Evolutionary conservation across 495 filamentous ascomycete species (phyloP).

Genomic region (Aspergillus cristatus): DNA sequence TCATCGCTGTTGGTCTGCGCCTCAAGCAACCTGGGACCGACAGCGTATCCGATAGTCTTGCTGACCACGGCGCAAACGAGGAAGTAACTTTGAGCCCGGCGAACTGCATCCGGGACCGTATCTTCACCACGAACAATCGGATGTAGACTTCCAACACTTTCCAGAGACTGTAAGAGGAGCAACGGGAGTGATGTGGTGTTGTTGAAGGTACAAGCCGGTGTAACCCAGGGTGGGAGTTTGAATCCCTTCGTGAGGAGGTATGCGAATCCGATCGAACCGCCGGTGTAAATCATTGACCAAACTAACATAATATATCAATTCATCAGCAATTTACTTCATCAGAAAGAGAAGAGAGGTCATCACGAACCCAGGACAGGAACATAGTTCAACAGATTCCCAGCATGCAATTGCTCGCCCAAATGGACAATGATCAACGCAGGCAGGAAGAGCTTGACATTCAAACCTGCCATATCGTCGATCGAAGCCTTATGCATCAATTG

Average conservation of each 20-base stretch:
- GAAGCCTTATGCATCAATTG: slow-evolving; percentile 44
- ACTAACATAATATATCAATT: slow-evolving; percentile 20
- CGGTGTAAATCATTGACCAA: slow-evolving; percentile 50
- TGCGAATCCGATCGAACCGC: slow-evolving; percentile 46
- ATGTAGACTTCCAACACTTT: slow-evolving; percentile 54
- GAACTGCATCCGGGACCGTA: slow-evolving; percentile 39
- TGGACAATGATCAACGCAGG: slow-evolving; percentile 62
- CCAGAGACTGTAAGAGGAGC: slow-evolving; percentile 55
- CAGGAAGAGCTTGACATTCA: slow-evolving; percentile 61
- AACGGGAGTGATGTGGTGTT: slow-evolving; percentile 68
- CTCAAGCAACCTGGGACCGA: slow-evolving; percentile 45
- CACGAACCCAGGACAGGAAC: slow-evolving; percentile 37
- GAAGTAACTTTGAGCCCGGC: slow-evolving; percentile 63
- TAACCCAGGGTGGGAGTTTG: slow-evolving; percentile 55
- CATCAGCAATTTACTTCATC: no score
- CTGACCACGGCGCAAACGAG: slow-evolving; percentile 55
- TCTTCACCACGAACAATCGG: slow-evolving; percentile 43
- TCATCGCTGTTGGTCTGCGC: slow-evolving; percentile 24
- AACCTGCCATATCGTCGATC: slow-evolving; percentile 54
- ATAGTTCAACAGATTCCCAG: slow-evolving; percentile 47
- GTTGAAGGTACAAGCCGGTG: slow-evolving; percentile 62
- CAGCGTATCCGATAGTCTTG: slow-evolving; percentile 53
- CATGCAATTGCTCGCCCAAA: slow-evolving; percentile 55
- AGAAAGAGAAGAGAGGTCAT: no score
- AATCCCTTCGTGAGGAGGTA: slow-evolving; percentile 34